Base-by-base conservation (phyloP, 768 basidiomycete species). In the Boletellus emodensis region DNA sequence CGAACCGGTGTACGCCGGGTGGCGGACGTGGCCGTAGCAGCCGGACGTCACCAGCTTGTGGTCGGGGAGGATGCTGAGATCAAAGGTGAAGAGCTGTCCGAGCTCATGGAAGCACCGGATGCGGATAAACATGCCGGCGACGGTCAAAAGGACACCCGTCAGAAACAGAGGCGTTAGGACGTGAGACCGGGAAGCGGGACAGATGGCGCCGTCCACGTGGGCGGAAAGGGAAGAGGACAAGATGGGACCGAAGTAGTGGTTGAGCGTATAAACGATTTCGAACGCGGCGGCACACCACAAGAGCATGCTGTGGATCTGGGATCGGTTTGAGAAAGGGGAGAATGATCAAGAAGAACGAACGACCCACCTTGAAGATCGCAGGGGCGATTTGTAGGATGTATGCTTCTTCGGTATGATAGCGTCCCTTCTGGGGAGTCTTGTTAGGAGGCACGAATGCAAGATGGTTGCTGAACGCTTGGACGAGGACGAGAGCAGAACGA, bases 401-500 rank as follows among this genome's bases (percentile, higher is more conserved):
- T 34, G 75, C 65, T 60, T 78, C 75, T 15, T 79, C 69, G 0
- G 75, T 80, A 61, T 81, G 76, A 58, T 81, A 83, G 6, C 81
- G 69, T 9, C 69, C 70, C 47, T 79, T 79, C 32, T 60, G 50
- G 0, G 71, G 74, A 0, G 80, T 79, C 10, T 78, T 78, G 60
- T 83, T 80, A 2, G 82, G 82, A 1, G 82, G 80, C 0, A 77
- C 78, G 55, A 72, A 78, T 0, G 79, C 82, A 0, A 73, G 55
- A 34, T 80, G 75, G 57, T 82, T 79, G 60, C 68, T 71, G 24
- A 74, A 42, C 2, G 80, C 77, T 53, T 83, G 81, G 33, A 77
- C 51, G 33, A 72, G 56, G 55, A 78, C 72, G 49, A 84, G 75
- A 33, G 65, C 57, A 15, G 75, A 74, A 18, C 82, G 74, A 30